Base-by-base conservation (phyloP, 495 filamentous ascomycete species). In the Tuber brumale region DNA sequence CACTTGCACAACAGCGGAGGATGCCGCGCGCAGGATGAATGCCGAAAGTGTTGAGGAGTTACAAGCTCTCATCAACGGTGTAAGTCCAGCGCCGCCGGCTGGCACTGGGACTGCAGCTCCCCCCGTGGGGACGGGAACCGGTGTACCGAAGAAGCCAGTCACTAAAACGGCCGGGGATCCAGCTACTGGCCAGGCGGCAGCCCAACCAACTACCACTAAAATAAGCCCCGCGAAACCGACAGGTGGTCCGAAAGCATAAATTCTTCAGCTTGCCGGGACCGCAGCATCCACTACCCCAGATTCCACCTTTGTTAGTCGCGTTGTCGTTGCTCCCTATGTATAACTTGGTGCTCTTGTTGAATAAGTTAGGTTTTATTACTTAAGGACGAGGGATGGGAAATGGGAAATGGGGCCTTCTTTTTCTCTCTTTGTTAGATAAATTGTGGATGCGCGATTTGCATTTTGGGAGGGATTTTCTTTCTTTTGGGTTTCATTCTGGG, bases 11-110 rank as follows among this genome's bases (percentile, higher is more conserved):
- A 77, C 75, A 12, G 45, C 42, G n/a, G 72, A 77, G 23, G 77
- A 79, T 48, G 76, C 76, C 21, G 74, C 76, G 14, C 37, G n/a
- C 31, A 77, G 77, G n/a, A 74, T 77, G 75, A 51, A 71, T 18
- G 73, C 74, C 16, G 74, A 43, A 18, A 75, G 57, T 41, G 75
- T 76, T 23, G 18, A 57, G 39, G 72, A 75, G 70, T n/a, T 76
- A 69, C 69, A 76, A 41, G 51, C 72, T 39, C 71, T 73, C 41
- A 76, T 76, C 31, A 27, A 72, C 16, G 66, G 76, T 16, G 35
- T 66, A 66, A 31, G 27, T 27, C 10, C 57, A 4, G 57, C 31
- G 12, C 57, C 57, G 2, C 57, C 57, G 27, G 57, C 18, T 31
- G 27, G 10, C 3, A 66, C 57, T 1, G 57, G 27, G 35, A 66